phyloP scores from a whole-genome alignment of 768 basidiomycete species.

The Kwoniella sp. region DNA sequence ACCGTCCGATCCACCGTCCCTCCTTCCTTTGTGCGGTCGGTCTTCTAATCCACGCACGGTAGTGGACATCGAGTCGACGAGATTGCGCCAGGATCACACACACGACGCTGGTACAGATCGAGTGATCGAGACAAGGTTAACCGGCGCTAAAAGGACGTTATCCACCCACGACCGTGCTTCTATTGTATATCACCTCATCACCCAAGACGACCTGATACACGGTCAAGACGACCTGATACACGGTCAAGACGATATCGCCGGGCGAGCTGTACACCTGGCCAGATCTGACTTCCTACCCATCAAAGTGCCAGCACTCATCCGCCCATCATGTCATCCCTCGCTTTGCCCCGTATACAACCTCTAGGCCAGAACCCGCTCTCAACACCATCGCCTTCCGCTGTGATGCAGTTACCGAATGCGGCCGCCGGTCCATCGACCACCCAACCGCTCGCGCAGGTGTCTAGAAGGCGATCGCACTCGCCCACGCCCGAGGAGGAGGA shows the following conservation, averaged over 20 bases:
- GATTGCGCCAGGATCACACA: too few species aligned
- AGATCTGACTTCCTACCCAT: not conserved
- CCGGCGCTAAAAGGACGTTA: too few species aligned
- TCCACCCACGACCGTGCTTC: too few species aligned
- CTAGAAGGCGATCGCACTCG: slow-evolving; percentile 8
- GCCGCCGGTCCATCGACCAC: slow-evolving; percentile 1
- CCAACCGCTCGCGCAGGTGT: not conserved
- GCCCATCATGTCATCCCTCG: slow-evolving; percentile 14
- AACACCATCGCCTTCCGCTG: slow-evolving; percentile 7
- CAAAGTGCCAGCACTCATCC: not conserved
- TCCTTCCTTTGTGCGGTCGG: too few species aligned
- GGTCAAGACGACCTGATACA: not conserved
- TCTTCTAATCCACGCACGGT: too few species aligned
- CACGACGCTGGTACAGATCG: too few species aligned
- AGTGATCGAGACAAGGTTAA: too few species aligned
- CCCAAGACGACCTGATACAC: not conserved
- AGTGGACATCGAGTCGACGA: too few species aligned
- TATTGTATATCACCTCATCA: too few species aligned
- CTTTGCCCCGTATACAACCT: slow-evolving; percentile 4
- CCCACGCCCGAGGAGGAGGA: slow-evolving; percentile 23
- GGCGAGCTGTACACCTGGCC: not conserved
- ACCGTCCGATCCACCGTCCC: too few species aligned
- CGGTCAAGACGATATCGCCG: not conserved
- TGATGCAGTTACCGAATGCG: not conserved
- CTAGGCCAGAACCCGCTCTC: not conserved